Conservation (phyloP, 2,329 filamentous ascomycete genomes). For the Fusarium longipes region DNA sequence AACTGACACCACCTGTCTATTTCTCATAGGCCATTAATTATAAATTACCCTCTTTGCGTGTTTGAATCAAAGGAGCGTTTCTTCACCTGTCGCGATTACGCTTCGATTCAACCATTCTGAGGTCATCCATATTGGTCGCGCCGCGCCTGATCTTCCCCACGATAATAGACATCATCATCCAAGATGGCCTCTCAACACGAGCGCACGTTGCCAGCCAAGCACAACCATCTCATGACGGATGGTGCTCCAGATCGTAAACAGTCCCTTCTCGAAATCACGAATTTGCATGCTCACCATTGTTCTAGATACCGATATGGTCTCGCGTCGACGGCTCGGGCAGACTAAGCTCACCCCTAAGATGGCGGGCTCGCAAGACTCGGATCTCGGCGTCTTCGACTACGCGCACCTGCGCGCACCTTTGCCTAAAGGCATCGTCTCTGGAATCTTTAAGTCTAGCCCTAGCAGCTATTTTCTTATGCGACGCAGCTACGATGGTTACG, state of each 20-base stretch:
- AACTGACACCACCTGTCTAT: constrained; percentile 34
- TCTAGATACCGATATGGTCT: constrained; percentile 77
- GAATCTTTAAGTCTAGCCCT: constrained; percentile 90
- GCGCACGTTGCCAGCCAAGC: constrained; percentile 67
- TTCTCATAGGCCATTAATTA: constrained; percentile 16
- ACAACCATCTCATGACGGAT: constrained; percentile 74
- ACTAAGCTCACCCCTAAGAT: constrained; percentile 90
- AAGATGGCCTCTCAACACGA: constrained; percentile 53
- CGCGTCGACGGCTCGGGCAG: constrained; percentile 88
- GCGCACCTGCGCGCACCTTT: constrained; percentile 93
- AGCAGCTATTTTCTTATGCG: constrained; percentile 98
- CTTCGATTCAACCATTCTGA: constrained; percentile 31
- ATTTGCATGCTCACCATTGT: constrained; percentile 44
- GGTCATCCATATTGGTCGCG: constrained; percentile 35
- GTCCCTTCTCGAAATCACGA: constrained; percentile 18
- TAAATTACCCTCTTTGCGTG: constrained; percentile 32
- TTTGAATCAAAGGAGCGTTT: constrained; percentile 1
- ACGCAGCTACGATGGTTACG: constrained; percentile 84
- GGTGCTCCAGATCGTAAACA: constrained; percentile 71
- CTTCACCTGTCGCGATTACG: constrained; percentile 25
- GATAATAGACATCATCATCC: constrained; percentile 53
- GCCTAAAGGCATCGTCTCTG: constrained; percentile 89
- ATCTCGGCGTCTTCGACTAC: constrained; percentile 91
- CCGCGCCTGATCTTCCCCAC: constrained; percentile 36
- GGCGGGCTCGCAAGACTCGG: constrained; percentile 78